phyloP scores from a whole-genome alignment of 805 yeast species.

The Candida khao-thaluensis region DNA sequence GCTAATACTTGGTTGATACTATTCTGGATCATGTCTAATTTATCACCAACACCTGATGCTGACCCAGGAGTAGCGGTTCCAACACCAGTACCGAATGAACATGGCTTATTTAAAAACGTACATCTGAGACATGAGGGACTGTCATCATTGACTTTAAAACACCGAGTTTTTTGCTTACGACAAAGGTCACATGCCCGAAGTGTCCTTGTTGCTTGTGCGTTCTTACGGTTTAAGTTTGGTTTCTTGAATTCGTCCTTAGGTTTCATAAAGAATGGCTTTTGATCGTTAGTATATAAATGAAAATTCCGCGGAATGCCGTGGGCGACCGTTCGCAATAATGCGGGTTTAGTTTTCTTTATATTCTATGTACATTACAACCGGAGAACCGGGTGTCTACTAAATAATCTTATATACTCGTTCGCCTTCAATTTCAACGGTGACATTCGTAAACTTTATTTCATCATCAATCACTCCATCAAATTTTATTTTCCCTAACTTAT shows the following conservation, averaged over 20 bases:
- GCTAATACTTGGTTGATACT: conserved; percentile 36
- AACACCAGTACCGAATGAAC: conserved; percentile 41
- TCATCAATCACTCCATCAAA: conserved; percentile 13
- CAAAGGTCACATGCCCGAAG: conserved; percentile 55
- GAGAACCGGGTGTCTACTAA: neutral
- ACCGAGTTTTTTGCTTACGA: conserved; percentile 58
- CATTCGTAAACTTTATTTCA: conserved; percentile 13
- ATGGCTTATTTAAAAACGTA: conserved; percentile 47
- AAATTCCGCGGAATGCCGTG: conserved; percentile 5
- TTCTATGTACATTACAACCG: neutral
- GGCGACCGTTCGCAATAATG: neutral
- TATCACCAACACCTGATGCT: conserved; percentile 13
- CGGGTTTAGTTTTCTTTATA: neutral
- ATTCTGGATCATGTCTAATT: conserved; percentile 31
- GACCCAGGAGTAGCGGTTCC: neutral
- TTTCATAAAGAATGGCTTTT: neutral
- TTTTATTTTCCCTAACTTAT: conserved; percentile 11
- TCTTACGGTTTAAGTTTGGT: conserved; percentile 15
- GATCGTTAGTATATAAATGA: neutral
- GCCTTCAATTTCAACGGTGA: conserved; percentile 10
- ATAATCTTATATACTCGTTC: conserved; percentile 12
- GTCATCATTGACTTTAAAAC: conserved; percentile 52
- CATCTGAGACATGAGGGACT: conserved; percentile 57
- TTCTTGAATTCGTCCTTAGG: conserved; percentile 2
- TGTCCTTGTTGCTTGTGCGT: conserved; percentile 41